phyloP scores from a whole-genome alignment of 2,329 filamentous ascomycete genomes.

The Sporothrix brasiliensis region DNA sequence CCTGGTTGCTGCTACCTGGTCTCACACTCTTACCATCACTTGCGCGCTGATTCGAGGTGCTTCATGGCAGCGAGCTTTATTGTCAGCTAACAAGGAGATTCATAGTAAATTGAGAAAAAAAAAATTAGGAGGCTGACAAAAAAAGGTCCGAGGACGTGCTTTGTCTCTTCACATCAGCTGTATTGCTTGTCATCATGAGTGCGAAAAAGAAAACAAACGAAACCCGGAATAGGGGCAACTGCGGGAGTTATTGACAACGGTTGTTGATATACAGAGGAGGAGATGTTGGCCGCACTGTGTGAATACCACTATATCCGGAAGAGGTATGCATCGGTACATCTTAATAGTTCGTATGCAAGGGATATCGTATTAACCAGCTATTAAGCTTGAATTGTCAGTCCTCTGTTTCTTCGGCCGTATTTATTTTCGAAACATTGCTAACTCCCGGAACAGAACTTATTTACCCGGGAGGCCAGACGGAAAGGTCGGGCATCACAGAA shows the following conservation, averaged over 20 bases:
- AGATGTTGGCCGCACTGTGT: constrained; percentile 9
- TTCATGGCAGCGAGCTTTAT: background rate
- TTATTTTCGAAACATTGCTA: constrained; percentile 12
- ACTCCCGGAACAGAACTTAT: constrained; percentile 5
- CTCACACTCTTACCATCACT: background rate
- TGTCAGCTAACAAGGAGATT: constrained; percentile 9
- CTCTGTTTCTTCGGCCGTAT: constrained; percentile 2
- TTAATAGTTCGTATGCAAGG: background rate
- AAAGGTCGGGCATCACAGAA: background rate
- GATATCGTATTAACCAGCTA: constrained; percentile 8
- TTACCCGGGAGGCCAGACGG: background rate
- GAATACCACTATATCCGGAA: background rate
- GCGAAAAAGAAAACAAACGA: background rate
- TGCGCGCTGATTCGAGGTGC: background rate
- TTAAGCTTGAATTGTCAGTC: background rate
- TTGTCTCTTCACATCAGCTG: background rate
- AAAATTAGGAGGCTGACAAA: background rate
- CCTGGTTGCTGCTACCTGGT: background rate
- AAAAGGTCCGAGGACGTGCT: background rate
- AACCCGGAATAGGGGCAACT: constrained; percentile 12
- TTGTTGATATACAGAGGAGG: constrained; percentile 8
- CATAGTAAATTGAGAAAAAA: background rate
- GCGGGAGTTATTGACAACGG: background rate
- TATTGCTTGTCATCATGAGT: background rate
- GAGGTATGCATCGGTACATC: constrained; percentile 13